A percentile compares a stretch with the other conserved stretches of the same genome.
Evolutionary conservation across 2,329 filamentous ascomycete genomes (phyloP).

Genomic region (Cladosporium sp.): DNA sequence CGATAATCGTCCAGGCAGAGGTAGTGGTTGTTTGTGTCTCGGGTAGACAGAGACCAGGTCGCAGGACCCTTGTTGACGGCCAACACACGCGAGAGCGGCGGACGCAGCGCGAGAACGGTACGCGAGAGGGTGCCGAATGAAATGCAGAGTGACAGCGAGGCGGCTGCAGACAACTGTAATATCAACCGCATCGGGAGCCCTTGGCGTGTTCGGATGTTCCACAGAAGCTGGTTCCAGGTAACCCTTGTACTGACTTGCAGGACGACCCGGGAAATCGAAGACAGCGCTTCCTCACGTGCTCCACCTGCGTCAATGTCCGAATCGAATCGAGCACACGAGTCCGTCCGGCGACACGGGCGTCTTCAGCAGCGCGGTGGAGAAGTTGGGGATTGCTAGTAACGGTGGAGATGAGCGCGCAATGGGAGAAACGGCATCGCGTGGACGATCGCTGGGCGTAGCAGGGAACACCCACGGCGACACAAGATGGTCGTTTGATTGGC

Average conservation of each 20-base stretch:
- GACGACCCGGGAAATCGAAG: slow-evolving; percentile 13
- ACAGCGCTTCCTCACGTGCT: slow-evolving; percentile 17
- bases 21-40: slow-evolving; percentile 15
- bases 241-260: slow-evolving; percentile 18
- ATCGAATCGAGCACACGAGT: slow-evolving; percentile 13
- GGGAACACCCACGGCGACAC: slow-evolving; percentile 14
- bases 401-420: slow-evolving; percentile 7
- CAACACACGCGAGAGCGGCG: slow-evolving; percentile 12
- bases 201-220: slow-evolving; percentile 18
- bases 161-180: slow-evolving; percentile 19
- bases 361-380: slow-evolving; percentile 15
- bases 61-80: slow-evolving; percentile 13
- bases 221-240: slow-evolving; percentile 18
- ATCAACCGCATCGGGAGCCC: slow-evolving; percentile 14
- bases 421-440: slow-evolving; percentile 12
- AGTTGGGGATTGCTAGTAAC: slow-evolving; percentile 9
- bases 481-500: background rate
- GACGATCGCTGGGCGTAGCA: background rate
- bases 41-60: slow-evolving; percentile 10
- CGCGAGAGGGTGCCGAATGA: slow-evolving; percentile 10
- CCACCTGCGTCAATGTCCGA: slow-evolving; percentile 15
- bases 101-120: slow-evolving; percentile 18
- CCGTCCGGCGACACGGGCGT: slow-evolving; percentile 5
- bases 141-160: slow-evolving; percentile 15
- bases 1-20: slow-evolving; percentile 4